Conservation (phyloP, 495 filamentous ascomycete species). For the Aspergillus baeticus region DNA sequence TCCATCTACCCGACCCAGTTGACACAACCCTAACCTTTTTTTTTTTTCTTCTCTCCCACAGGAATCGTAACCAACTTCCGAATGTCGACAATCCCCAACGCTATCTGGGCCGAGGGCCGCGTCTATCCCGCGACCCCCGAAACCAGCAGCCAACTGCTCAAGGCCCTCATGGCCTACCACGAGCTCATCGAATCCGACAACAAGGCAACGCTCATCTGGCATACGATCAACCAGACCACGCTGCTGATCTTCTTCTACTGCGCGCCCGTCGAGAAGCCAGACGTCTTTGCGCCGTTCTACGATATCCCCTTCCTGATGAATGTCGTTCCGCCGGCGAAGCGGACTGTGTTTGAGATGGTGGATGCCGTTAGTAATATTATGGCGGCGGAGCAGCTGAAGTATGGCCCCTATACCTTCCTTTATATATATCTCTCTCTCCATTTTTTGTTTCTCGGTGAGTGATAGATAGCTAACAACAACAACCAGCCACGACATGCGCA, state of each 20-base stretch:
- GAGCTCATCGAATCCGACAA: slow-evolving; percentile 17
- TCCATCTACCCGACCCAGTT: background rate
- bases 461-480: no score
- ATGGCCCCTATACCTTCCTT: background rate
- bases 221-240: slow-evolving; percentile 9
- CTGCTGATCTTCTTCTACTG: slow-evolving; percentile 24
- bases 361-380: slow-evolving; percentile 9
- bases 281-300: slow-evolving; percentile 22
- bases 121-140: slow-evolving; percentile 4
- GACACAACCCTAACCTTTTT: no score
- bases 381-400: slow-evolving; percentile 10
- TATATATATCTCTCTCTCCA: background rate
- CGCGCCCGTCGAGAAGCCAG: slow-evolving; percentile 16
- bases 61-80: slow-evolving; percentile 20
- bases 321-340: slow-evolving; percentile 10
- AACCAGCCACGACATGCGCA: slow-evolving; percentile 24
- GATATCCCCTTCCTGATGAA: slow-evolving; percentile 13
- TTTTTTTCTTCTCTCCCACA: no score
- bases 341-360: slow-evolving; percentile 15
- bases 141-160: background rate
- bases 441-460: no score
- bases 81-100: slow-evolving; percentile 14
- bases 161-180: slow-evolving; percentile 17
- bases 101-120: slow-evolving; percentile 11
- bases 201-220: slow-evolving; percentile 19